Percentiles rank a stretch among this genome's conserved stretches.
Conservation (phyloP, 352 stramenopile genomes). For the Globisporangium nagaii region DNA sequence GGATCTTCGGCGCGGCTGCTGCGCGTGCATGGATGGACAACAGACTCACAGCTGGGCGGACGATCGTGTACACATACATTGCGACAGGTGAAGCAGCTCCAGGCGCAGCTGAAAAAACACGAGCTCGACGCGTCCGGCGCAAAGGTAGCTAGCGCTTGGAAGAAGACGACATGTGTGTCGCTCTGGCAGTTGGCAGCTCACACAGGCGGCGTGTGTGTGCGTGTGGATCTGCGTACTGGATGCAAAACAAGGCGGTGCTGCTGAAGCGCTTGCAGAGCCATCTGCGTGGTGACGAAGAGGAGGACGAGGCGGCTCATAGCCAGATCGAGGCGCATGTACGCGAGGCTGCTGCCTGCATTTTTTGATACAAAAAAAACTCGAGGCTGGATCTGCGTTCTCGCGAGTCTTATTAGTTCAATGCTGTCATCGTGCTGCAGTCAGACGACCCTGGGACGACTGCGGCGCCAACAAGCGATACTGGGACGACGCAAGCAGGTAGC, state of each 20-base stretch:
- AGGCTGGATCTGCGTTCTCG: too few relatives aligned
- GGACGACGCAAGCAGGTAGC: not conserved
- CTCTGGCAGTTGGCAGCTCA: too few relatives aligned
- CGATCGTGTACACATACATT: not conserved
- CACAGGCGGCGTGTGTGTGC: not conserved
- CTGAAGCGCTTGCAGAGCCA: slow-evolving; percentile 28
- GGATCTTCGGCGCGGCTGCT: too few relatives aligned
- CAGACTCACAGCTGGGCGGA: too few relatives aligned
- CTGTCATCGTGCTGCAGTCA: too few relatives aligned
- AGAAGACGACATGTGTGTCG: not conserved
- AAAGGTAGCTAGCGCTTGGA: slow-evolving; percentile 25
- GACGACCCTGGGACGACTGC: not conserved
- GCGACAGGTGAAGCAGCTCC: slow-evolving; percentile 47
- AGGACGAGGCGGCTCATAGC: not conserved
- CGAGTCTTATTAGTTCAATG: not conserved
- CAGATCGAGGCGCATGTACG: not conserved
- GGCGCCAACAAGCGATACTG: not conserved
- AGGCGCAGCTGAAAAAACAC: slow-evolving; percentile 34
- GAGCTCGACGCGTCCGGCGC: slow-evolving; percentile 30
- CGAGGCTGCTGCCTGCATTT: not conserved
- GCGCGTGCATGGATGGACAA: too few relatives aligned
- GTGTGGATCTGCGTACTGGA: too few relatives aligned
- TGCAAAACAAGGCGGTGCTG: slow-evolving; percentile 23
- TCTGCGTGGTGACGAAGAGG: slow-evolving; percentile 6
- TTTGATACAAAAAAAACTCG: too few relatives aligned